These are phyloP conservation scores for Mycena metata DNA, from an alignment of 768 basidiomycete species.

Conservation along the genomic window DNA sequence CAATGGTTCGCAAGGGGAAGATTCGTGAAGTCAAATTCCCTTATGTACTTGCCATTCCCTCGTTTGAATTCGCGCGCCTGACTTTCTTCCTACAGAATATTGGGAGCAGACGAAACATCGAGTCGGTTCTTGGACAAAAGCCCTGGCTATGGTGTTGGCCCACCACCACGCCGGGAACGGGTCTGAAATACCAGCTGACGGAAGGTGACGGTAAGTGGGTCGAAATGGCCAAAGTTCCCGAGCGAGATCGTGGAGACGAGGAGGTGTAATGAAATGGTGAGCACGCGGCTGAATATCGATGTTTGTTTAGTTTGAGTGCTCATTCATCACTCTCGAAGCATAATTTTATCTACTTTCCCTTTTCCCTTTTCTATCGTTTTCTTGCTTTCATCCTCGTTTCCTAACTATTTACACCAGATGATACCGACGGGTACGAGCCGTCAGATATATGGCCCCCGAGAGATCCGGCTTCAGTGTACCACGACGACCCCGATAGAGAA, in stretches of 20 bases:
- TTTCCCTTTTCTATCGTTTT: slow-evolving; percentile 16
- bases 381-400: slow-evolving; percentile 7
- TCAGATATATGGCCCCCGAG: slow-evolving; percentile 77
- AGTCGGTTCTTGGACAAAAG: slow-evolving; percentile 81
- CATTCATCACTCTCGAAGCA: slow-evolving; percentile 24
- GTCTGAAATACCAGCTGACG: slow-evolving; percentile 82
- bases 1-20: slow-evolving; percentile 86
- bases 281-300: slow-evolving; percentile 3
- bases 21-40: slow-evolving; percentile 94
- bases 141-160: slow-evolving; percentile 91
- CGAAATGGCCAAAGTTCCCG: slow-evolving; percentile 50
- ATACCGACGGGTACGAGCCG: slow-evolving; percentile 43
- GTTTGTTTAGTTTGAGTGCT: slow-evolving; percentile 5
- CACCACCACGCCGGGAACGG: slow-evolving; percentile 72
- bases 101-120: slow-evolving; percentile 78
- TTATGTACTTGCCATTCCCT: slow-evolving; percentile 69
- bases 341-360: neutral
- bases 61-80: slow-evolving; percentile 16
- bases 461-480: slow-evolving; percentile 62
- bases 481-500: slow-evolving; percentile 50
- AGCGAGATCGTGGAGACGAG: slow-evolving; percentile 36
- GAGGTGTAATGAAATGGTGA: slow-evolving; percentile 37
- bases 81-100: slow-evolving; percentile 71
- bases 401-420: slow-evolving; percentile 21
- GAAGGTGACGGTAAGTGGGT: slow-evolving; percentile 83